Evolutionary conservation across 306 rosid genomes (phyloP).

Genomic region (Trifolium dubium): DNA sequence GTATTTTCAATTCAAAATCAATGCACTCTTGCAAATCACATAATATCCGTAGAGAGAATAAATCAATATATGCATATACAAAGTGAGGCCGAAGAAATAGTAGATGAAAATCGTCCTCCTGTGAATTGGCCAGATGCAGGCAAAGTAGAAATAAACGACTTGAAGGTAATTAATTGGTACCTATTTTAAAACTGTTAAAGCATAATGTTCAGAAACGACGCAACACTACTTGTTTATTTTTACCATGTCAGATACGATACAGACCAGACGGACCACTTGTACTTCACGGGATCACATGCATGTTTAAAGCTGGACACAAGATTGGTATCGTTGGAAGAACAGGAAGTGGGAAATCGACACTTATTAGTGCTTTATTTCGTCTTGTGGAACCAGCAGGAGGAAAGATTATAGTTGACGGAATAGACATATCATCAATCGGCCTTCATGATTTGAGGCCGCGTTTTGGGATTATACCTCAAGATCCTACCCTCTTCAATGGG

Average conservation of each 20-base stretch:
- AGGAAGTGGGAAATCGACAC: neutral
- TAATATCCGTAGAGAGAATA: slow-evolving; percentile 78
- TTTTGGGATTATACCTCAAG: neutral
- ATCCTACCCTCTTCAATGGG: neutral
- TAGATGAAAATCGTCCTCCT: neutral
- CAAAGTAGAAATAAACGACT: slow-evolving; percentile 26
- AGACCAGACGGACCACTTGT: slow-evolving; percentile 66
- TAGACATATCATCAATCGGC: slow-evolving; percentile 61
- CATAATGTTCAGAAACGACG: neutral
- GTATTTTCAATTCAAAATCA: slow-evolving; percentile 67
- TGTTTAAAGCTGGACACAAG: neutral
- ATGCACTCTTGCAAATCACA: slow-evolving; percentile 66
- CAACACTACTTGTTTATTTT: neutral
- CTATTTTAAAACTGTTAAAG: neutral
- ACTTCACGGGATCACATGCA: slow-evolving; percentile 56
- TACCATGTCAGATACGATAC: slow-evolving; percentile 61
- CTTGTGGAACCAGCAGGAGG: slow-evolving; percentile 57
- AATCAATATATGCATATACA: slow-evolving; percentile 63
- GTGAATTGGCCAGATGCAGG: neutral
- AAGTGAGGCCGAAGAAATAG: neutral
- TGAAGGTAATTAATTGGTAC: slow-evolving; percentile 50
- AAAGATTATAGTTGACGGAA: slow-evolving; percentile 64
- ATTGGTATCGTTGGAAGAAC: neutral
- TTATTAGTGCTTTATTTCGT: neutral
- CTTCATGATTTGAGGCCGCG: neutral